These are phyloP conservation scores for Xanthoconium stramineum DNA, from an alignment of 768 basidiomycete species.

Conservation along the genomic window DNA sequence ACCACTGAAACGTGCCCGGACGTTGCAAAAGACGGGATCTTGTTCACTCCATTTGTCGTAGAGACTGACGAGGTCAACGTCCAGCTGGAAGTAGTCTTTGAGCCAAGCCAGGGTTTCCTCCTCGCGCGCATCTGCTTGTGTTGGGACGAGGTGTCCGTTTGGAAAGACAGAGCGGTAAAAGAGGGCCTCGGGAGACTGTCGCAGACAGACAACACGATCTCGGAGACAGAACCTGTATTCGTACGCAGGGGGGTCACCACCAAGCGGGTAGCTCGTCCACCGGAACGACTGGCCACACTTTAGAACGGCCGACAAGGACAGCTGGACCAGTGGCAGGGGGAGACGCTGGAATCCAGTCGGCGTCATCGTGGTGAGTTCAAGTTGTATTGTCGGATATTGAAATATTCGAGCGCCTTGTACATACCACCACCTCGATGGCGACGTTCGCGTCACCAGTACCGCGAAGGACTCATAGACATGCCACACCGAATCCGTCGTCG, in stretches of 20 bases:
- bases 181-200: conserved; percentile 62
- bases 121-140: conserved; percentile 39
- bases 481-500: conserved; percentile 24
- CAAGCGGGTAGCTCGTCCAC: conserved; percentile 56
- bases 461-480: conserved; percentile 43
- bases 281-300: conserved; percentile 86
- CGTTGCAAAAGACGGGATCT: conserved; percentile 71
- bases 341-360: conserved; percentile 53
- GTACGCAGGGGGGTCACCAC: conserved; percentile 30
- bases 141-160: conserved; percentile 30
- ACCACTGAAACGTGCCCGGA: conserved; percentile 67
- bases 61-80: conserved; percentile 63
- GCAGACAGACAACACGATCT: conserved; percentile 81
- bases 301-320: conserved; percentile 75
- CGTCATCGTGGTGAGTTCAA: neutral
- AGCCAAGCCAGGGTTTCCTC: conserved; percentile 74
- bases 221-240: conserved; percentile 80
- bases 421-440: conserved; percentile 28
- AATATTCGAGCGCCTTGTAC: neutral
- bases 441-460: conserved; percentile 63
- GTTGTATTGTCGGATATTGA: conserved; percentile 14
- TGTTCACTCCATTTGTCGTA: conserved; percentile 72
- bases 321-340: conserved; percentile 59
- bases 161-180: conserved; percentile 75
- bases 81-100: conserved; percentile 85